Evolutionary conservation across 306 rosid genomes (phyloP).

Genomic region (Dryas drummondii): DNA sequence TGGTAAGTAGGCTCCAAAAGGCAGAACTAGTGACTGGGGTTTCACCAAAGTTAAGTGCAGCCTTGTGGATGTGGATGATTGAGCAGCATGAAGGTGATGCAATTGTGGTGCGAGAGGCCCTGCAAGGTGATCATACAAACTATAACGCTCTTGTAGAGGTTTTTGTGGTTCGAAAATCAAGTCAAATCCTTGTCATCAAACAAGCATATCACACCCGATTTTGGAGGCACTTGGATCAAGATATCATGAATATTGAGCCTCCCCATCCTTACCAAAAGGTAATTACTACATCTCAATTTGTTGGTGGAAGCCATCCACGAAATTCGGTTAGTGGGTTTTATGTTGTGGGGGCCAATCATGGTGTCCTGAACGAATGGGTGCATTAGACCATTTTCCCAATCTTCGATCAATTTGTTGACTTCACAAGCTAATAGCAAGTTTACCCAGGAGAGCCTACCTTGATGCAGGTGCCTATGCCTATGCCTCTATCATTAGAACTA

Average conservation of each 20-base stretch:
- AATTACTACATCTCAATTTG: not conserved
- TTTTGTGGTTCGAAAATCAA: conserved; percentile 64
- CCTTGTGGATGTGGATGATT: conserved; percentile 61
- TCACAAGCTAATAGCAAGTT: no score
- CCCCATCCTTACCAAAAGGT: conserved; percentile 71
- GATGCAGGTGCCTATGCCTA: no score
- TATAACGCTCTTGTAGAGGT: conserved; percentile 61
- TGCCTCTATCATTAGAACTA: no score
- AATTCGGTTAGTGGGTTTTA: no score
- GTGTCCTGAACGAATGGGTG: no score
- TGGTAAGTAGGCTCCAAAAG: conserved; percentile 37
- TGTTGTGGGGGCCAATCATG: no score
- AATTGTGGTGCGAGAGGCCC: conserved; percentile 45
- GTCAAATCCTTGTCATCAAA: conserved; percentile 57
- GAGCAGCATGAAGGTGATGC: conserved; percentile 67
- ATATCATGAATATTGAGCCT: conserved; percentile 62
- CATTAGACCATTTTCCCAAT: no score
- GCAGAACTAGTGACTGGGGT: conserved; percentile 2
- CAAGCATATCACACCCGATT: conserved; percentile 59
- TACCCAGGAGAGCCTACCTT: no score
- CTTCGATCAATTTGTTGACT: no score
- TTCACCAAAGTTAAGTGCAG: conserved; percentile 37
- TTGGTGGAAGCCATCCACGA: no score
- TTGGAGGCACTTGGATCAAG: conserved; percentile 58
- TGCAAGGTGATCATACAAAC: conserved; percentile 42